A percentile compares a stretch with the other conserved stretches of the same genome.
Evolutionary conservation across 148 eudicot genomes (phyloP).

Genomic region (Chenopodium album): DNA sequence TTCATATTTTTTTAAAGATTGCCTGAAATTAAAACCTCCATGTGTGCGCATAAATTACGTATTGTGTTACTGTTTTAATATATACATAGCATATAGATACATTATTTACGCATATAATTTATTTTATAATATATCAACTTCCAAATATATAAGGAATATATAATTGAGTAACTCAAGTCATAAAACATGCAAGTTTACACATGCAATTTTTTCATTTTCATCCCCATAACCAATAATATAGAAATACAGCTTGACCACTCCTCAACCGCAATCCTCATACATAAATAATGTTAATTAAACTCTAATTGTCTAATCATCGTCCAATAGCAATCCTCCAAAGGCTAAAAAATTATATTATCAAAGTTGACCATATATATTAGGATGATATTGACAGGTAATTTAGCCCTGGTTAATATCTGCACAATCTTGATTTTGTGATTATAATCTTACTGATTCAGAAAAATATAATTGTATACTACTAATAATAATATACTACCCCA

Average conservation of each 20-base stretch:
- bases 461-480: not conserved
- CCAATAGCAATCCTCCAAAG: not conserved
- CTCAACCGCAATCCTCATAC: constrained; percentile 1
- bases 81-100: too few species aligned
- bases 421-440: not conserved
- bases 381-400: constrained; percentile 21
- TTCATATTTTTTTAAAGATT: not conserved
- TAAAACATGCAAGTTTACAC: not conserved
- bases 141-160: too few species aligned
- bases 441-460: not conserved
- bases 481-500: not conserved
- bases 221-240: constrained; percentile 7
- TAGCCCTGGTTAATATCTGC: not conserved
- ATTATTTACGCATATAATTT: too few species aligned
- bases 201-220: not conserved
- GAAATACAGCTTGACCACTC: not conserved
- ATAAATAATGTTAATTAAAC: not conserved
- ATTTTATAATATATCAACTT: not conserved
- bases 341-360: not conserved
- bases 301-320: not conserved
- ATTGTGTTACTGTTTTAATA: not conserved
- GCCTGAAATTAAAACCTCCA: not conserved
- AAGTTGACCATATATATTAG: not conserved
- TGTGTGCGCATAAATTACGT: not conserved
- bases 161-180: too few species aligned